Percentiles rank a stretch among this genome's conserved stretches.
Conservation (phyloP, 257 asterid species). For the Anisodus tanguticus region DNA sequence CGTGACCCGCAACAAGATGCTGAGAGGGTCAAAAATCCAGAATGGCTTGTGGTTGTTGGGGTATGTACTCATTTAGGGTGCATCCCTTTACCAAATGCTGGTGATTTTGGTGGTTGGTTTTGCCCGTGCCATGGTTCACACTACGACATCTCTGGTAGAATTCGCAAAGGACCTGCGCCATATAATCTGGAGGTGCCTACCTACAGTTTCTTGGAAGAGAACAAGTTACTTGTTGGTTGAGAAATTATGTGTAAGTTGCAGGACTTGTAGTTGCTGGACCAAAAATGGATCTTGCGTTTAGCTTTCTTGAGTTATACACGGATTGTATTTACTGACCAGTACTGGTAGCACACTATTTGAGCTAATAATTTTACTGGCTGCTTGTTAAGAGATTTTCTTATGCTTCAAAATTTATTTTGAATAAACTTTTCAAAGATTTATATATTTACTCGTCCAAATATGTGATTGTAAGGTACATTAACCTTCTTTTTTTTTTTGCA, state of each 20-base stretch:
- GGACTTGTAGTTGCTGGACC: not conserved
- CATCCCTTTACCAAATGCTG: constrained; percentile 96
- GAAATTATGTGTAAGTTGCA: constrained; percentile 14
- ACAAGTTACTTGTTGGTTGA: constrained; percentile 79
- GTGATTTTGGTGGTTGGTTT: constrained; percentile 97
- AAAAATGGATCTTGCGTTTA: not conserved
- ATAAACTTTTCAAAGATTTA: not conserved
- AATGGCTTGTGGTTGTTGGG: constrained; percentile 90
- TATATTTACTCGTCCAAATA: not conserved
- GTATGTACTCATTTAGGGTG: constrained; percentile 96
- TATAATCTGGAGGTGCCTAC: constrained; percentile 92
- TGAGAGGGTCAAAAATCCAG: constrained; percentile 84
- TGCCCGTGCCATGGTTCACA: constrained; percentile 98
- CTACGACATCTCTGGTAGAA: constrained; percentile 91
- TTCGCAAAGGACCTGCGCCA: constrained; percentile 94
- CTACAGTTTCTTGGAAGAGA: constrained; percentile 81
- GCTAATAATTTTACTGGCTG: constrained; percentile 39
- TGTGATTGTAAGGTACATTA: not conserved
- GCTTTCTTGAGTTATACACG: constrained; percentile 1
- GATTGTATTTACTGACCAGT: constrained; percentile 37
- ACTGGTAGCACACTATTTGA: constrained; percentile 30
- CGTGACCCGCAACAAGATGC: constrained; percentile 96
- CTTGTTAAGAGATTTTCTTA: constrained; percentile 6
- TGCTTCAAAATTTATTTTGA: not conserved
- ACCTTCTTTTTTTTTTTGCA: not conserved